These are phyloP conservation scores for grape (Vitis vinifera) DNA, from an alignment of 164 flowering plant species.

Conservation along the genomic window DNA sequence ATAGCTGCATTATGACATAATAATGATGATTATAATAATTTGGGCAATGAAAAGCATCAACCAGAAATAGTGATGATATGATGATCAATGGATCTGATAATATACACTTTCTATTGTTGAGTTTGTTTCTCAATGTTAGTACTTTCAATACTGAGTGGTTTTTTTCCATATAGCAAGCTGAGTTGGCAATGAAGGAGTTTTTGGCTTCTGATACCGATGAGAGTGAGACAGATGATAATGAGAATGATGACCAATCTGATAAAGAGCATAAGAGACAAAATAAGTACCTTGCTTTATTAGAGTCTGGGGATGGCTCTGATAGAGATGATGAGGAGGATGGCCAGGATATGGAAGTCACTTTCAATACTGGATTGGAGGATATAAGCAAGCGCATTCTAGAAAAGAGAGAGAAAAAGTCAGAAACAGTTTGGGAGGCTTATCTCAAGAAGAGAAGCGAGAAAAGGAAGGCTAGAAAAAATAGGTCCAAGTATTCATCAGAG, in stretches of 20 bases:
- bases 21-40: neutral
- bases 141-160: neutral
- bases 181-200: conserved; percentile 68
- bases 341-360: conserved; percentile 95
- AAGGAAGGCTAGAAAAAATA: conserved; percentile 58
- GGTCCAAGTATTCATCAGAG: conserved; percentile 58
- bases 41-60: neutral
- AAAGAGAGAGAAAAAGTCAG: conserved; percentile 72
- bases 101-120: neutral
- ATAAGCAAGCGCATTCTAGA: conserved; percentile 78
- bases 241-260: conserved; percentile 31
- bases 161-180: conserved; percentile 47
- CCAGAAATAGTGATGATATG: neutral
- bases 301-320: conserved; percentile 68
- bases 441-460: conserved; percentile 75
- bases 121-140: neutral
- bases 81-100: neutral
- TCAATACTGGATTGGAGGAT: conserved; percentile 84
- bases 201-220: conserved; percentile 68
- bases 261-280: conserved; percentile 45
- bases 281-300: conserved; percentile 58
- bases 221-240: conserved; percentile 58
- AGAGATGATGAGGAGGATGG: conserved; percentile 47
- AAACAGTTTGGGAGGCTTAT: conserved; percentile 82
- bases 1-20: neutral